Base-by-base conservation (phyloP, 2,329 filamentous ascomycete genomes). In the Clathrospora elynae region DNA sequence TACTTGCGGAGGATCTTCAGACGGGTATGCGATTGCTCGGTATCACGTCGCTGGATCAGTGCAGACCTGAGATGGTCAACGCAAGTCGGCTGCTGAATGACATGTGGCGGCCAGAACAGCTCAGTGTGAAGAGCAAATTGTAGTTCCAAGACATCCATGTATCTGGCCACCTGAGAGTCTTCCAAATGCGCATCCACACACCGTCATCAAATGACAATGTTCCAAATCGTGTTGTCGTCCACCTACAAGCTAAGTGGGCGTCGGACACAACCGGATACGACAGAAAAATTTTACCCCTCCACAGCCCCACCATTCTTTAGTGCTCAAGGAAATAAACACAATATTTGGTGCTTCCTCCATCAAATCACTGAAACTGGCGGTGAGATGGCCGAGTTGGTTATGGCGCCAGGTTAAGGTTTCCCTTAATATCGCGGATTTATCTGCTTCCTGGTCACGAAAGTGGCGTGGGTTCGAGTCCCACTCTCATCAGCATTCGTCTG, bases 21-120 rank as follows among this genome's bases (percentile, higher is more conserved):
- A 84, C 80, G 2, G 82, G 82, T 2, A 87, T 87, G 84, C 77
- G 79, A 17, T 75, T 86, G 62, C 79, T 84, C 43, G 84, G 84
- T 2, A 74, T 86, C 22, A 85, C 81, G 1, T 76, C 79, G 48
- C 67, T 87, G 7, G 75, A 79, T 38, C 75, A 85, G 59, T 75
- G 83, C 4, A 78, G 84, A 51, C 81, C 83, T 1, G 82, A 83
- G 0, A 71, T 85, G 61, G 66, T 86, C 16, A 84, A 85, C 47
- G 53, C 64, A 4, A 59, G 46, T n/a, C 57, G 62, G 5, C 31
- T 68, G 22, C 32, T 68, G 40, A 68, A 68, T 34, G 62, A 67
- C 24, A 68, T 68, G 61, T 68, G 62, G 61, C 49, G 58, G 8
- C 65, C 65, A 3, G 64, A 67, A 28, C 49, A 40, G 13, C 13